Evolutionary conservation across 257 asterid genomes (phyloP).

Genomic region (Petunia secreta): DNA sequence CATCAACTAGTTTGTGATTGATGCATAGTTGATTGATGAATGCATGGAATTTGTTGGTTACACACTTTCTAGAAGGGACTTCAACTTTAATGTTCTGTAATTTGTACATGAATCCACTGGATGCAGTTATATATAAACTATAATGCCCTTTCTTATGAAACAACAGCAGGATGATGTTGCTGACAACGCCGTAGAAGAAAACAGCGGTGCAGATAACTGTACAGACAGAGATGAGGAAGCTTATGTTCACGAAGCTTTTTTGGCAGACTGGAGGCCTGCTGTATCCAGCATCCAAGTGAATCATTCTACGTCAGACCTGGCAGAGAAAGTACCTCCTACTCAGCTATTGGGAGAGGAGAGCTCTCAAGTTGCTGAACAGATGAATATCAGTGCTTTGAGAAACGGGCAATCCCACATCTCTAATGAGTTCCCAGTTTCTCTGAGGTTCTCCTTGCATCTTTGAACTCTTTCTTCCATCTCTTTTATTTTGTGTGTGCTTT

Average conservation of each 20-base stretch:
- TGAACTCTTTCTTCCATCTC: not conserved
- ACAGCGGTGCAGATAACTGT: slow-evolving; percentile 47
- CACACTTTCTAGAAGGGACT: slow-evolving; percentile 3
- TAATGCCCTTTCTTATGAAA: slow-evolving; percentile 1
- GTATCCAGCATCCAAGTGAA: slow-evolving; percentile 43
- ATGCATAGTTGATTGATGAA: not conserved
- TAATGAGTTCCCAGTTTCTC: slow-evolving; percentile 49
- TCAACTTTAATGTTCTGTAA: not conserved
- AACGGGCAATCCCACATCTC: slow-evolving; percentile 39
- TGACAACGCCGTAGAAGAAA: slow-evolving; percentile 59
- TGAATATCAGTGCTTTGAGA: slow-evolving; percentile 38
- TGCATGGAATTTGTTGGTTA: not conserved
- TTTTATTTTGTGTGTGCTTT: not conserved
- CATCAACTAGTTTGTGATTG: not conserved
- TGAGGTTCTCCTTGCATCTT: slow-evolving; percentile 48
- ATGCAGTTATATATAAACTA: slow-evolving; percentile 20
- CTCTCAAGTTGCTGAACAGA: slow-evolving; percentile 47
- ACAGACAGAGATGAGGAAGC: slow-evolving; percentile 78
- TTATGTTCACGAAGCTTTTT: slow-evolving; percentile 94
- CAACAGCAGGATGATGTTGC: slow-evolving; percentile 59
- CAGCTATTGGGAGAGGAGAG: slow-evolving; percentile 39
- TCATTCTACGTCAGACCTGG: slow-evolving; percentile 24
- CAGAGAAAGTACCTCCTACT: slow-evolving; percentile 32
- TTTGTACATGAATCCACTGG: not conserved
- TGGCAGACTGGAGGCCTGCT: slow-evolving; percentile 90